Evolutionary conservation across 2,329 filamentous ascomycete genomes (phyloP).

Genomic region (Cladosporium sp.): DNA sequence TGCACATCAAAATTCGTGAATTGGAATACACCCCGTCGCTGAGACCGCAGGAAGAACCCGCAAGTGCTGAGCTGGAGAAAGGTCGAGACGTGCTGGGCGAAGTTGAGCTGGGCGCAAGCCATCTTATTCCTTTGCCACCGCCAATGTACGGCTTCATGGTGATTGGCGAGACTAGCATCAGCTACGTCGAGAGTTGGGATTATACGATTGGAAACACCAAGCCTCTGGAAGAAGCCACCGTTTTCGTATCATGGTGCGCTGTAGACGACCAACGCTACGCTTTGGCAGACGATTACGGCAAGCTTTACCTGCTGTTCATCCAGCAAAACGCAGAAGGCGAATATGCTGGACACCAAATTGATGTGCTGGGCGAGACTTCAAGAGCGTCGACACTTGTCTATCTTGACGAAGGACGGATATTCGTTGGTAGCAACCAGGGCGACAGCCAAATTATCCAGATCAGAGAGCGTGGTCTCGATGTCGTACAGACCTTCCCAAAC

Average conservation of each 20-base stretch:
- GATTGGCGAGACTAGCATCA: constrained; percentile 62
- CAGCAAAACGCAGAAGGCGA: constrained; percentile 58
- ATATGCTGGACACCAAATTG: constrained; percentile 68
- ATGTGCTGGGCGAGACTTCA: constrained; percentile 63
- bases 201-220: constrained; percentile 62
- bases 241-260: constrained; percentile 88
- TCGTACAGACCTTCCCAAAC: constrained; percentile 74
- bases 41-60: constrained; percentile 42
- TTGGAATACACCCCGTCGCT: constrained; percentile 47
- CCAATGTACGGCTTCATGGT: constrained; percentile 49
- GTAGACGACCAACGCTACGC: constrained; percentile 78
- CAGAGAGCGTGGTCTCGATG: constrained; percentile 51
- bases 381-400: constrained; percentile 76
- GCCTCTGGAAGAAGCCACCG: constrained; percentile 65
- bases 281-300: constrained; percentile 88
- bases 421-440: constrained; percentile 87
- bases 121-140: constrained; percentile 56
- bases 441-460: constrained; percentile 79
- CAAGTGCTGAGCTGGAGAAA: constrained; percentile 50
- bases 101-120: constrained; percentile 56
- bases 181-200: constrained; percentile 73
- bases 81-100: constrained; percentile 47
- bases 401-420: constrained; percentile 66
- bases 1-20: constrained; percentile 52
- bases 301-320: constrained; percentile 78